A percentile compares a stretch with the other conserved stretches of the same genome.
phyloP scores from a whole-genome alignment of 805 yeast genomes.

The Metschnikowia orientalis region DNA sequence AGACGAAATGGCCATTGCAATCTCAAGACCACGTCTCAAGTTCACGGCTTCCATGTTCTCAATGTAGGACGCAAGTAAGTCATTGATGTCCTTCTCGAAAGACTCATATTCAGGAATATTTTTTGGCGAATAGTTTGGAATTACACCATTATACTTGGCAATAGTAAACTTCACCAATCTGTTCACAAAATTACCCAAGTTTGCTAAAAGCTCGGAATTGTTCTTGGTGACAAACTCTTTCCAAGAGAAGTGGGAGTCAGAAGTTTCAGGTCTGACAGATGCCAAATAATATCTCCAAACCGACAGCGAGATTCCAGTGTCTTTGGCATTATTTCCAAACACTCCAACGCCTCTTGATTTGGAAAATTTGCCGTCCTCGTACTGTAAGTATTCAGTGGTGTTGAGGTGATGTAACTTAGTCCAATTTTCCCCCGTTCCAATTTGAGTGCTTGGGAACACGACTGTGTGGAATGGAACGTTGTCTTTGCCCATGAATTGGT shows the following conservation, averaged over 20 bases:
- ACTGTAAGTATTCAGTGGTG: conserved; percentile 95
- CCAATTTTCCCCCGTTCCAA: conserved; percentile 89
- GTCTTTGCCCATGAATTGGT: conserved; percentile 99
- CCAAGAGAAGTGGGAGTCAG: conserved; percentile 98
- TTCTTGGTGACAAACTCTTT: conserved; percentile 89
- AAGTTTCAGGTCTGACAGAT: conserved; percentile 87
- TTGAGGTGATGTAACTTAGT: conserved; percentile 84
- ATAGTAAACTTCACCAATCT: conserved; percentile 84
- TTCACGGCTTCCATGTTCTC: conserved; percentile 72
- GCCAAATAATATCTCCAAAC: conserved; percentile 98
- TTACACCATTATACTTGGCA: conserved; percentile 88
- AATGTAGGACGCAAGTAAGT: conserved; percentile 56
- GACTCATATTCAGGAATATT: conserved; percentile 44
- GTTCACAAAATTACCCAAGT: conserved; percentile 94
- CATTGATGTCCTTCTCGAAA: conserved; percentile 55
- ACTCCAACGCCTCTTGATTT: conserved; percentile 98
- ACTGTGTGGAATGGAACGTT: conserved; percentile 99
- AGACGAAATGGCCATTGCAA: conserved; percentile 85
- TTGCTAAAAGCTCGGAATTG: conserved; percentile 90
- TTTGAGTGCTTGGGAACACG: conserved; percentile 88
- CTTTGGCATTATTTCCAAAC: conserved; percentile 95
- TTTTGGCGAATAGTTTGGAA: conserved; percentile 59
- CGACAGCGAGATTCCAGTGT: conserved; percentile 82
- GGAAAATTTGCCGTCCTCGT: conserved; percentile 97
- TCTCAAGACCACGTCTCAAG: conserved; percentile 84